These are phyloP conservation scores for Pterocarpus santalinus DNA, from an alignment of 306 rosid genomes.

Conservation along the genomic window DNA sequence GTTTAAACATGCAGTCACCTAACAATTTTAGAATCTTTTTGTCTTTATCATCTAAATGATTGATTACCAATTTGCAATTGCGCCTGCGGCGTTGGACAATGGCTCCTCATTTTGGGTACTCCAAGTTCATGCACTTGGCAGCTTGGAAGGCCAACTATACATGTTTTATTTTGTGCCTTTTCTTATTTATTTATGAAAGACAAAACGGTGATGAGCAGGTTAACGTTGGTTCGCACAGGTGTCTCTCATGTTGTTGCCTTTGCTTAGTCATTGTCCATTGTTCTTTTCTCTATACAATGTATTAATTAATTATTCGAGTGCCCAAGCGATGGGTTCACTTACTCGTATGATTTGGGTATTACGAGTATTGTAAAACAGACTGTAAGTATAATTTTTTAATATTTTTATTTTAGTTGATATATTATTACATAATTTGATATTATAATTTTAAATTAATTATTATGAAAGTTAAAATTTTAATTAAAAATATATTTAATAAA, in stretches of 20 bases:
- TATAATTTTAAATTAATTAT: too few relatives aligned
- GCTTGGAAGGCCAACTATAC: slow-evolving; percentile 16
- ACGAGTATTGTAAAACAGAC: background rate
- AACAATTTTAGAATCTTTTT: slow-evolving; percentile 1
- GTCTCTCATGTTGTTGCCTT: slow-evolving; percentile 42
- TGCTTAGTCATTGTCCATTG: slow-evolving; percentile 40
- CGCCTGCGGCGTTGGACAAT: background rate
- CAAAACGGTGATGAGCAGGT: background rate
- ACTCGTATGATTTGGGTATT: background rate
- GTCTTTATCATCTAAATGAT: slow-evolving; percentile 19
- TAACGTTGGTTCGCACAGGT: slow-evolving; percentile 45
- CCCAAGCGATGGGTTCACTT: background rate
- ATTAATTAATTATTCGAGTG: slow-evolving; percentile 6
- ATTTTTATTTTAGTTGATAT: too few relatives aligned
- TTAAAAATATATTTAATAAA: too few relatives aligned
- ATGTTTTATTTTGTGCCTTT: slow-evolving; percentile 19
- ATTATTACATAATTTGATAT: too few relatives aligned
- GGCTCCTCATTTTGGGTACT: too few relatives aligned
- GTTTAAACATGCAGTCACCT: background rate
- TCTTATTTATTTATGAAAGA: background rate
- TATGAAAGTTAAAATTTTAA: too few relatives aligned
- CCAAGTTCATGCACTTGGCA: slow-evolving; percentile 54
- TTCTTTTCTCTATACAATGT: background rate
- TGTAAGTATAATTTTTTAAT: background rate
- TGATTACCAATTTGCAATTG: slow-evolving; percentile 28